Percentiles rank a stretch among this genome's conserved stretches.
These are phyloP conservation scores for Sonneratia alba DNA, from an alignment of 345 rosid genomes.

Conservation along the genomic window DNA sequence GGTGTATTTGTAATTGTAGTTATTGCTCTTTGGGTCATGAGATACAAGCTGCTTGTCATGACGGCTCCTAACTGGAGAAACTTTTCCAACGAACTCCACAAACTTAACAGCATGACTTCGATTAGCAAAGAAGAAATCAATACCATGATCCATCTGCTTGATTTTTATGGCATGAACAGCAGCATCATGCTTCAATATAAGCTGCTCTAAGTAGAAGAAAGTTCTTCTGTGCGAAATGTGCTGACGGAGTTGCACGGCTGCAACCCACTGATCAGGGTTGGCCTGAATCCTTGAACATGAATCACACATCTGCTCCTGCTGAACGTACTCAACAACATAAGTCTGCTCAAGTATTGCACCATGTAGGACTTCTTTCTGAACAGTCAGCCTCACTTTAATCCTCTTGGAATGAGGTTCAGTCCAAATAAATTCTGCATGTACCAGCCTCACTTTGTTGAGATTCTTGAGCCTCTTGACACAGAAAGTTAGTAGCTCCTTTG, in stretches of 20 bases:
- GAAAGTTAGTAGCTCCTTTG: slow-evolving; percentile 22
- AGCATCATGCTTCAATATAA: slow-evolving; percentile 31
- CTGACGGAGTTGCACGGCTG: slow-evolving; percentile 32
- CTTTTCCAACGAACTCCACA: slow-evolving; percentile 27
- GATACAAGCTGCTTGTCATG: slow-evolving; percentile 27
- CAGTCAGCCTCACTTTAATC: slow-evolving; percentile 22
- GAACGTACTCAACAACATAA: slow-evolving; percentile 25
- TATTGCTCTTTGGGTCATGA: slow-evolving; percentile 31
- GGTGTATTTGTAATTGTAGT: slow-evolving; percentile 25
- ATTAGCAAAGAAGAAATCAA: slow-evolving; percentile 8
- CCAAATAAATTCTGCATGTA: slow-evolving; percentile 26
- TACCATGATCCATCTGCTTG: slow-evolving; percentile 33
- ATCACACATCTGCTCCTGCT: slow-evolving; percentile 30
- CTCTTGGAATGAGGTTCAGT: slow-evolving; percentile 35
- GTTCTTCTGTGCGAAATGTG: slow-evolving; percentile 31
- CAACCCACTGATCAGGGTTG: slow-evolving; percentile 35
- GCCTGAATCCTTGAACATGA: slow-evolving; percentile 25
- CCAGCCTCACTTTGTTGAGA: slow-evolving; percentile 14
- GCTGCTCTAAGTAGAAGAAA: slow-evolving; percentile 31
- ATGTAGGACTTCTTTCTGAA: slow-evolving; percentile 31
- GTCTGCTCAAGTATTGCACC: slow-evolving; percentile 27
- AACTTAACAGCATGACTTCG: slow-evolving; percentile 28
- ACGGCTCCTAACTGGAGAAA: slow-evolving; percentile 19
- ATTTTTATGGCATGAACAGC: slow-evolving; percentile 25
- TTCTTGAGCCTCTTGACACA: slow-evolving; percentile 17